phyloP scores from a whole-genome alignment of 768 basidiomycete genomes.

The Tulasnella sp. region DNA sequence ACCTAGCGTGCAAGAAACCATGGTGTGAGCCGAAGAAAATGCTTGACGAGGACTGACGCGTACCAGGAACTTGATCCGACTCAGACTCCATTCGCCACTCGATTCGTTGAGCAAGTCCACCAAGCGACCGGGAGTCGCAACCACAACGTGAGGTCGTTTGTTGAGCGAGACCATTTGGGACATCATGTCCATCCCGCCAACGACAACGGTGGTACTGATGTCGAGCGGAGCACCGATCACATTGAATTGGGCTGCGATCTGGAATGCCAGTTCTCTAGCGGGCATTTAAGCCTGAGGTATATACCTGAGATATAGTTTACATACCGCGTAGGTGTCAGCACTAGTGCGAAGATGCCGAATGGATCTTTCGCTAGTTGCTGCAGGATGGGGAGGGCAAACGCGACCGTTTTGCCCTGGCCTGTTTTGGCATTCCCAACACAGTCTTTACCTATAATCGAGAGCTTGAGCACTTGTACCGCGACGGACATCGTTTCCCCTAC shows the following conservation, averaged over 20 bases:
- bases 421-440: constrained; percentile 98
- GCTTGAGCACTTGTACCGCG: not conserved
- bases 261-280: constrained; percentile 85
- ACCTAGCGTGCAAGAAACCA: constrained; percentile 38
- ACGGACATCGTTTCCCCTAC: constrained; percentile 29
- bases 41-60: constrained; percentile 20
- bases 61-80: constrained; percentile 76
- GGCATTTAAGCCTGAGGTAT: not conserved
- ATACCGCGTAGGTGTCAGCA: constrained; percentile 91
- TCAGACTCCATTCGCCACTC: constrained; percentile 65
- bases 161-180: constrained; percentile 78
- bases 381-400: constrained; percentile 91
- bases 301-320: constrained; percentile 16
- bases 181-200: constrained; percentile 99
- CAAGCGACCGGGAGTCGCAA: constrained; percentile 92
- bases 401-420: constrained; percentile 95
- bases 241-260: constrained; percentile 92
- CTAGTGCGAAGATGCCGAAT: constrained; percentile 86
- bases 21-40: not conserved
- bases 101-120: constrained; percentile 63
- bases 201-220: constrained; percentile 74
- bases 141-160: constrained; percentile 80
- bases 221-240: constrained; percentile 77
- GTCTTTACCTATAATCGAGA: constrained; percentile 54
- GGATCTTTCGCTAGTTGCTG: constrained; percentile 82